These are phyloP conservation scores for Beauveria varroae DNA, from an alignment of 2,329 filamentous ascomycete genomes.

Conservation along the genomic window DNA sequence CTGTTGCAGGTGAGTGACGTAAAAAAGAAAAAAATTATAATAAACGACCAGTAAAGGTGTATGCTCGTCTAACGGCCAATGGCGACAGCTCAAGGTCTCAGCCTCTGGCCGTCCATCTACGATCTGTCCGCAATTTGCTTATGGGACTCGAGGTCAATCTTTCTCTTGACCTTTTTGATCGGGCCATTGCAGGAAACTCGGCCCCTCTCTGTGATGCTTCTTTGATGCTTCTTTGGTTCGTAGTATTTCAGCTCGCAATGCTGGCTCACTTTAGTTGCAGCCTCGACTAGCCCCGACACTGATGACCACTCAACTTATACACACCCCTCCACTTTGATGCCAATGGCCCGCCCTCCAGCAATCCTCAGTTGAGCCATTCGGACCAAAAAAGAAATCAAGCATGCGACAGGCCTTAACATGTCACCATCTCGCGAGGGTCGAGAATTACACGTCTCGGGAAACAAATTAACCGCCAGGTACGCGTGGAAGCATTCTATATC, in stretches of 20 bases:
- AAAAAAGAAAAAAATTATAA: too few relatives aligned
- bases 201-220: not conserved
- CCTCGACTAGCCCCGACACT: not conserved
- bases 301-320: not conserved
- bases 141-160: not conserved
- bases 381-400: too few relatives aligned
- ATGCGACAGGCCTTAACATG: too few relatives aligned
- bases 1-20: not conserved
- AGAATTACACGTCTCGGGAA: too few relatives aligned
- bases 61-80: not conserved
- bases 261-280: not conserved
- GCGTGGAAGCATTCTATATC: too few relatives aligned
- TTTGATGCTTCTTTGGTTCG: not conserved
- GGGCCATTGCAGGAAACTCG: not conserved
- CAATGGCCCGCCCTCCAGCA: not conserved
- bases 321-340: not conserved
- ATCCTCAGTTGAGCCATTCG: too few relatives aligned
- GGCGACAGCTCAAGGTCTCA: not conserved
- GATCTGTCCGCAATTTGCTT: not conserved
- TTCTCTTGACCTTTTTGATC: not conserved
- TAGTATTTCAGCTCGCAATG: conserved; percentile 1
- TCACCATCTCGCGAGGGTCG: too few relatives aligned
- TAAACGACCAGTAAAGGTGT: too few relatives aligned
- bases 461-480: too few relatives aligned
- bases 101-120: not conserved